Evolutionary conservation across 768 basidiomycete genomes (phyloP), one percentile per base, ranked within the genome.

Genomic region (Boletus fagicola): DNA sequence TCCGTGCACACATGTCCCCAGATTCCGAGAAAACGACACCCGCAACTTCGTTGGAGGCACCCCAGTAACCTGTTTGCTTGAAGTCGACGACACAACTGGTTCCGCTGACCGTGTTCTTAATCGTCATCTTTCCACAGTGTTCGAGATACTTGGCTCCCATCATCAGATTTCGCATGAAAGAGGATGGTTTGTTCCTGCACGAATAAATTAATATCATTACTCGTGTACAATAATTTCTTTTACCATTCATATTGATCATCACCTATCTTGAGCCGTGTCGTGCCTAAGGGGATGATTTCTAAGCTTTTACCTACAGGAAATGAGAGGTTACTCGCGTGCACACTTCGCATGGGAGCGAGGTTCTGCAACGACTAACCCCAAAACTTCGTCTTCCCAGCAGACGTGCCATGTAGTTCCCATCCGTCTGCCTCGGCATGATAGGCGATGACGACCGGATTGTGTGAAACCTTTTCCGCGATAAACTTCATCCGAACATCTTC

Each of bases 81-180:
- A 95, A 94, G 48, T 92, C 90, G n/a, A 93, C 68, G 18, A 84
- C 76, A 64, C 89, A 92, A 20, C 79, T 80, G 38, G 77, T 76
- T 13, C 78, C 77, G 26, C 76, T 80, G 28, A 76, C 76, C 7
- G 71, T 75, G 63, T 92, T 91, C 57, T 84, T 83, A 45, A 95
- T 84, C 12, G 77, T 81, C 84, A 94, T 83, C 68, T 87, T 82
- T 28, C 92, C 92, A 40, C 80, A 81, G 65, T 94, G 93, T 67
- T 94, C 92, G 28, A 95, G 79, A 68, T 94, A 95, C 67, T 94
- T 94, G 26, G 90, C 88, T 11, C 93, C 93, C 72, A 92, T 87
- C 83, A 94, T 86, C 56, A 95, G 75, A 72, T 94, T 94, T 58
- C 92, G 78, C 78, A 94, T 85, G 72, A 94, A 95, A 3, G 90